These are phyloP conservation scores for Leishmania gerbilli DNA, from an alignment of 208 protist species.

Conservation along the genomic window DNA sequence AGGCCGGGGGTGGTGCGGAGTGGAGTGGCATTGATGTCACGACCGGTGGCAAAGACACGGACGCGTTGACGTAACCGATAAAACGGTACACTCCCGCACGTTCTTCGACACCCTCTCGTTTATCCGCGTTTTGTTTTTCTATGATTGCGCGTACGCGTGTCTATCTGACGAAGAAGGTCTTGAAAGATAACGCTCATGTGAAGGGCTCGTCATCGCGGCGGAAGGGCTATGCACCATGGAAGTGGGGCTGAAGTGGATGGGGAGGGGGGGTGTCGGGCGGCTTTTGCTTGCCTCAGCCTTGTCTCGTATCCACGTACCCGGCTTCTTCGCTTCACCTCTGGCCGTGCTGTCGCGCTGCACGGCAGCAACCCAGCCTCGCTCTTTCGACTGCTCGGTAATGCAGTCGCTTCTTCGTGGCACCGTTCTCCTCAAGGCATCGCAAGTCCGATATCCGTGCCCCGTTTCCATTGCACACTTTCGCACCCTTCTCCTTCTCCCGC, in stretches of 20 bases:
- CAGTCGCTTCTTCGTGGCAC: not conserved
- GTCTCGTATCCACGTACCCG: not conserved
- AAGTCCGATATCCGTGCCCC: not conserved
- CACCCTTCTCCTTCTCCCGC: not conserved
- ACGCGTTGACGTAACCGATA: not conserved
- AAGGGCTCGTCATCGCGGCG: not conserved
- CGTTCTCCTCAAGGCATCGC: not conserved
- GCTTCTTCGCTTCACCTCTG: not conserved
- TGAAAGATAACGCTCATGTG: not conserved
- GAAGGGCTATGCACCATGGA: not conserved
- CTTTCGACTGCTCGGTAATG: not conserved
- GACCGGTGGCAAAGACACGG: not conserved
- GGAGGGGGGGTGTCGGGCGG: not conserved
- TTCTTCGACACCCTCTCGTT: not conserved
- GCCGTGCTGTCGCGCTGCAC: not conserved
- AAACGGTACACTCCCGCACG: not conserved
- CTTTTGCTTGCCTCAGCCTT: not conserved
- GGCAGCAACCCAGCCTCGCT: not conserved
- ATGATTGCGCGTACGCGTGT: not conserved
- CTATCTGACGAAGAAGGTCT: not conserved
- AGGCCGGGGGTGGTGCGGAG: not conserved
- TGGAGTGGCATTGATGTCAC: not conserved
- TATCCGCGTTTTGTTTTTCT: not conserved
- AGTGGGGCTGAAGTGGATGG: not conserved
- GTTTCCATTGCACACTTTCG: not conserved